Evolutionary conservation across 208 protist genomes (phyloP), one percentile per base, ranked within the genome.

Genomic region (Acanthamoeba triangularis): DNA sequence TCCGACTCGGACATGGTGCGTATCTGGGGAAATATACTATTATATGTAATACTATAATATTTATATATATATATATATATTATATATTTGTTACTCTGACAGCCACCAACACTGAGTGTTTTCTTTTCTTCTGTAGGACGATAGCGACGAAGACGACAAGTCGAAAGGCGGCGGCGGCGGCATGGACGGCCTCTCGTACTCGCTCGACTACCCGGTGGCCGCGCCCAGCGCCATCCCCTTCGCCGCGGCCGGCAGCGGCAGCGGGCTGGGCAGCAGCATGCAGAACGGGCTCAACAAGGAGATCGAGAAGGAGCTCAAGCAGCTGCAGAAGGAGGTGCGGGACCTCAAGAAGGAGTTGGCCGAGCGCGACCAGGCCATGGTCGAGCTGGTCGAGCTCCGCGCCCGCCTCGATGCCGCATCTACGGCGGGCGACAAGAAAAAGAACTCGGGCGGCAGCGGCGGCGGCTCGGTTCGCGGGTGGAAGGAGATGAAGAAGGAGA

Each of bases 221-320:
- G 41, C 76, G 76, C 41, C 41, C 76, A 35, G 10, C 13, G 76
- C 76, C 2, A 56, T 85, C n/a, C 76, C 76, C 23, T 3, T 85
- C 76, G 25, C 14, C 59, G 14, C n/a, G n/a, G 14, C 5, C 20
- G 41, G 35, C 16, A 10, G 14, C 16, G 13, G 52, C 76, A 54
- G 49, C 37, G 7, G 25, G 76, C 44, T 41, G 1, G n/a, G 14
- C 16, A 5, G 56, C 76, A 54, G 49, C 37, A 30, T 78, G 76
- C 44, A 49, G 44, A 85, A 85, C 76, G 76, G 76, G 41, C 14
- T 85, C 28, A 49, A 59, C 25, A 92, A 92, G 85, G 85, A 92
- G 52, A 92, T 92, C 23, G 85, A 92, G 61, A 92, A 92, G 56
- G 85, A 92, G 61, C 52, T 92, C 37, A 92, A 92, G 85, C 85